These are phyloP conservation scores for Oryza meridionalis DNA, from an alignment of 176 grass and related monocot genomes.

Conservation along the genomic window DNA sequence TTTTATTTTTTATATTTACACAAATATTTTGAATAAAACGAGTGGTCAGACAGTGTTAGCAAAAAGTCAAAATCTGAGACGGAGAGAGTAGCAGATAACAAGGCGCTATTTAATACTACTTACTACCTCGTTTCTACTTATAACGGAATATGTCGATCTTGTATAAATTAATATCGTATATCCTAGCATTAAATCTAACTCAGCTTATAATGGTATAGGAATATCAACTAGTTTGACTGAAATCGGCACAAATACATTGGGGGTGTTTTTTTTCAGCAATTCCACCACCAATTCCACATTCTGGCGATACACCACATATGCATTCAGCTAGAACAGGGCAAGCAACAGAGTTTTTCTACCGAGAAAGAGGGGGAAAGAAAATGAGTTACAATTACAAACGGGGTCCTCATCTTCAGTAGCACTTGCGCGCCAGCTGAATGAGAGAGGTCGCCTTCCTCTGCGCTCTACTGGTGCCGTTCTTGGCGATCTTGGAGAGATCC, in stretches of 20 bases:
- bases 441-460: constrained; percentile 76
- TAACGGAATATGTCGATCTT: no score
- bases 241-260: background rate
- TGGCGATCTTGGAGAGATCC: constrained; percentile 52
- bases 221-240: background rate
- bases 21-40: no score
- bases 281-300: background rate
- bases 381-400: constrained; percentile 22
- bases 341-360: background rate
- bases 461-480: constrained; percentile 62
- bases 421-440: constrained; percentile 59
- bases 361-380: background rate
- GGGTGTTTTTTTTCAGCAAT: background rate
- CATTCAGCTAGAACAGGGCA: background rate
- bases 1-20: no score
- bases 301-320: background rate
- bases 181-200: no score
- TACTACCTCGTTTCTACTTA: no score
- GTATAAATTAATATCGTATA: no score
- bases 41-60: no score
- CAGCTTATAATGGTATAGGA: background rate
- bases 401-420: constrained; percentile 16
- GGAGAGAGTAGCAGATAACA: no score
- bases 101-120: no score
- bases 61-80: no score